phyloP scores from a whole-genome alignment of 192 early-diverging fungal species.

The Backusella parvicylindrica region DNA sequence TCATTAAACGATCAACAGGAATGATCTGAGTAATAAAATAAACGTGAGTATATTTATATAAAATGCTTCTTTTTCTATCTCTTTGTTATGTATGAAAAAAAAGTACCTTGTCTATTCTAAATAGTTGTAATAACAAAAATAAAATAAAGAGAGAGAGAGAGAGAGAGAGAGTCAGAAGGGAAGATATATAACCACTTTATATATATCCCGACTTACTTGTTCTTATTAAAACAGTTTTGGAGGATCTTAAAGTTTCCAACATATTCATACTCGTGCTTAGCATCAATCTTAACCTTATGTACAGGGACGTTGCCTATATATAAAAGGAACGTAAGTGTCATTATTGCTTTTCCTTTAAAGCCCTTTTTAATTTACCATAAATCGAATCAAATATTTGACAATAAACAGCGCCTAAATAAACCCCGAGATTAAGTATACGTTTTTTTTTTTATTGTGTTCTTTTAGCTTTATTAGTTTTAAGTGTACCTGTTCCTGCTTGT shows the following conservation, averaged over 20 bases:
- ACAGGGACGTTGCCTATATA: slow-evolving; percentile 69
- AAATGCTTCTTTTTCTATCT: background rate
- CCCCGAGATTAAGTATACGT: background rate
- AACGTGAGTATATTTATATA: background rate
- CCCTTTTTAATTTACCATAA: slow-evolving; percentile 42
- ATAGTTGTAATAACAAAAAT: background rate
- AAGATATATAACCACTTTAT: background rate
- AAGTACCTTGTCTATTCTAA: slow-evolving; percentile 71
- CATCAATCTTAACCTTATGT: slow-evolving; percentile 84
- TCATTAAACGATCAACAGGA: slow-evolving; percentile 82
- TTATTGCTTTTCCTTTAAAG: background rate
- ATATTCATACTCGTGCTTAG: slow-evolving; percentile 95
- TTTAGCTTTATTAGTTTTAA: background rate
- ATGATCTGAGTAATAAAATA: slow-evolving; percentile 54
- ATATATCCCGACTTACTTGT: slow-evolving; percentile 54
- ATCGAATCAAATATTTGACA: slow-evolving; percentile 68
- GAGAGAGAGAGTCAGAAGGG: background rate
- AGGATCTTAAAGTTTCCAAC: slow-evolving; percentile 92
- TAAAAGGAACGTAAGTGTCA: background rate
- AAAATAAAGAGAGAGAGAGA: slow-evolving; percentile 6
- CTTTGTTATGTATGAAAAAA: too few species aligned
- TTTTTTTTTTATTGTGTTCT: background rate
- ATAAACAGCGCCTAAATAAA: slow-evolving; percentile 52
- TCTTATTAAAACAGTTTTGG: slow-evolving; percentile 77
- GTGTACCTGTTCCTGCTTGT: slow-evolving; percentile 85